phyloP scores from a whole-genome alignment of 768 basidiomycete species.

The Mrakia frigida region DNA sequence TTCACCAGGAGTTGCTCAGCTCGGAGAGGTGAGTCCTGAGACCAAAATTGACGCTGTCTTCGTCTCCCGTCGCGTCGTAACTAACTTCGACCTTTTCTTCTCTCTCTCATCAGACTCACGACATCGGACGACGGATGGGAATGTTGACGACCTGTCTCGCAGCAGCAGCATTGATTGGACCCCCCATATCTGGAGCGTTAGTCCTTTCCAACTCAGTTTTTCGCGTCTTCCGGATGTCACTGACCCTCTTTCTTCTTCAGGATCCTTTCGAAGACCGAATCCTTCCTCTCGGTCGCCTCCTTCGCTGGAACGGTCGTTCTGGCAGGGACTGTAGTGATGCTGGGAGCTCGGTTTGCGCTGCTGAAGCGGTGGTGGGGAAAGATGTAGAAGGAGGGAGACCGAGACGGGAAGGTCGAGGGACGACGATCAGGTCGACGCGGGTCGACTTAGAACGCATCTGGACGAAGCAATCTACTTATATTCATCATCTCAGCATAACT shows the following conservation, averaged over 20 bases:
- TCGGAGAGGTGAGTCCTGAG: slow-evolving; percentile 23
- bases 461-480: too few species aligned
- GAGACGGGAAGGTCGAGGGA: too few species aligned
- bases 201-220: neutral
- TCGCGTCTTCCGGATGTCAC: neutral
- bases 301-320: slow-evolving; percentile 29
- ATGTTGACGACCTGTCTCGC: slow-evolving; percentile 31
- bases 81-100: neutral
- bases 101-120: slow-evolving; percentile 2
- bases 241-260: neutral
- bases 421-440: too few species aligned
- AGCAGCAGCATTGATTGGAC: slow-evolving; percentile 20
- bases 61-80: neutral
- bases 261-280: slow-evolving; percentile 17
- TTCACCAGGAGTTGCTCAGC: slow-evolving; percentile 30
- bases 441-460: too few species aligned
- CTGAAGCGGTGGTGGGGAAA: slow-evolving; percentile 1
- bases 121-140: slow-evolving; percentile 27
- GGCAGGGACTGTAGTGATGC: slow-evolving; percentile 1
- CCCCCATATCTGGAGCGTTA: slow-evolving; percentile 30
- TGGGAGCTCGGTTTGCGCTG: neutral
- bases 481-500: too few species aligned
- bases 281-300: slow-evolving; percentile 23
- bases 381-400: neutral
- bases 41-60: neutral